Evolutionary conservation across 495 filamentous ascomycete species (phyloP), one percentile per base, ranked within the genome.

Genomic region (Echria macrotheca): DNA sequence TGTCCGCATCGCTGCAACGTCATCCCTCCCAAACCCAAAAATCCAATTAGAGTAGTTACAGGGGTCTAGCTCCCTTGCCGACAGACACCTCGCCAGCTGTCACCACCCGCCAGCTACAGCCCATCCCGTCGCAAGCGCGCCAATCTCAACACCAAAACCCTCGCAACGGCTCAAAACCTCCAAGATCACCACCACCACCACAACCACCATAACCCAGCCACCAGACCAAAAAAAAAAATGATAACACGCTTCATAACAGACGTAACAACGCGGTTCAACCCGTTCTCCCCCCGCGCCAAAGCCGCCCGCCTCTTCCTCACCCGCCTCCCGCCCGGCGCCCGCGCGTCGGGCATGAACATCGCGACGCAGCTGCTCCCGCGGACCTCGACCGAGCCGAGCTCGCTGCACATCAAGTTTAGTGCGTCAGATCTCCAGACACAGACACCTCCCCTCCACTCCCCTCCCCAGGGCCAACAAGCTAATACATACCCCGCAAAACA

Each of bases 291-390:
- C 11, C 71, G 75, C 58, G 76, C 85, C 28, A 87, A 88, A 58
- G 84, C 89, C 24, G 89, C 88, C 25, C 82, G 94, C 10, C 69
- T 91, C 37, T 89, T 99, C 65, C 85, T 97, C 54, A 82, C 86
- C 18, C 76, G 85, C 36, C 83, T 99, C n/a, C 91, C 93, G 6
- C 78, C 86, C 17, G 80, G 85, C 47, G 84, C 88, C 21, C 80
- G 87, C 35, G 73, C 75, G 37, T 71, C 60, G 15, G 75, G 73
- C 38, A 87, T 90, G 77, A 82, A 80, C 63, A 85, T 98, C 64
- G 79, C 83, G 48, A 86, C 89, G 50, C 81, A 83, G 54, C 74
- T 96, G 53, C 74, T 97, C 38, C 78, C 87, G 47, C 75, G 85
- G 37, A 56, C 65, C 24, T 84, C 82, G 21, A 78, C 69, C 58